Evolutionary conservation across 2,329 filamentous ascomycete genomes (phyloP).

Genomic region (Monosporascus sp.): DNA sequence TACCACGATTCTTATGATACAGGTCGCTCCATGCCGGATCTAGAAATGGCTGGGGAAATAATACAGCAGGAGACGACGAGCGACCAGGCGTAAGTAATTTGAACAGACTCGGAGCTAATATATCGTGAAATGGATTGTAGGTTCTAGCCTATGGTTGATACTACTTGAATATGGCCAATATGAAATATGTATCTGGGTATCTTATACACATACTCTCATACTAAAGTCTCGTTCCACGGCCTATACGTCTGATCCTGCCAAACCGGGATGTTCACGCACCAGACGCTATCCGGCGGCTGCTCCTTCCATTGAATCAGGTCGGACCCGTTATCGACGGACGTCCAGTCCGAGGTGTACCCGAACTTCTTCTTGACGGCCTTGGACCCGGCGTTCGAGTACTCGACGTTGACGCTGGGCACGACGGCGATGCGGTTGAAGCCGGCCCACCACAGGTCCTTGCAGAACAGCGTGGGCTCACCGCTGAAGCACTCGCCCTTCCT

Average conservation of each 20-base stretch:
- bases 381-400: conserved; percentile 43
- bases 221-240: conserved; percentile 32
- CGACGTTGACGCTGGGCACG: conserved; percentile 50
- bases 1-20: no score
- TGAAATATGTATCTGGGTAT: no score
- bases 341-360: conserved; percentile 40
- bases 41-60: no score
- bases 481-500: conserved; percentile 42
- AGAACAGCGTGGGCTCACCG: conserved; percentile 51
- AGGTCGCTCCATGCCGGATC: no score
- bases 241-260: conserved; percentile 37
- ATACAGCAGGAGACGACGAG: no score
- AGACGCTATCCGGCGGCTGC: conserved; percentile 40
- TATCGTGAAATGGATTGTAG: no score
- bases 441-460: conserved; percentile 50
- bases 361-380: conserved; percentile 42
- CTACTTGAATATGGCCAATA: no score
- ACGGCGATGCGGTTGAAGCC: conserved; percentile 50
- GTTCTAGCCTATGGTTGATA: no score
- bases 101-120: no score
- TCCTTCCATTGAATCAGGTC: conserved; percentile 36
- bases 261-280: conserved; percentile 36
- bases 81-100: no score
- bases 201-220: background rate
- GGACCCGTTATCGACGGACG: conserved; percentile 23